Conservation (phyloP, 2,329 filamentous ascomycete genomes). For the Stachybotrys elegans region DNA sequence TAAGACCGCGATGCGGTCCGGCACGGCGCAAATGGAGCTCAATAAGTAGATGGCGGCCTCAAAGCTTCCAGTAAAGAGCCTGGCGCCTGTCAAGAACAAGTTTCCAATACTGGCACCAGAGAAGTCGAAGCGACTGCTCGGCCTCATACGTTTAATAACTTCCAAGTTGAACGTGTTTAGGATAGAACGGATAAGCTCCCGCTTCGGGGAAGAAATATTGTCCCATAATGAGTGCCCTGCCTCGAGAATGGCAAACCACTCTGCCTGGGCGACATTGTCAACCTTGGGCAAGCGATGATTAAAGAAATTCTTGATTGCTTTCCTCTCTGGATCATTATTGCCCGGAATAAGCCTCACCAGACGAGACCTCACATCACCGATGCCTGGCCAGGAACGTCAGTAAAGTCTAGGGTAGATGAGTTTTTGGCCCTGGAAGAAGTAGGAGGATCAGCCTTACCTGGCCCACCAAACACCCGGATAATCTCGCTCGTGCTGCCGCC, state of each 20-base stretch:
- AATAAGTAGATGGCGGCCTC: constrained; percentile 90
- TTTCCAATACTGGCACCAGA: constrained; percentile 73
- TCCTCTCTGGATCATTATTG: constrained; percentile 56
- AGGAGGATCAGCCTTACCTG: constrained; percentile 49
- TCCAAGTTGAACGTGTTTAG: constrained; percentile 74
- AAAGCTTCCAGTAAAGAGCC: constrained; percentile 87
- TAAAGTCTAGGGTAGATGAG: background rate
- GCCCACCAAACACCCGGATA: constrained; percentile 90
- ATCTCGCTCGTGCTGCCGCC: constrained; percentile 90
- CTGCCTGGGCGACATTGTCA: constrained; percentile 58
- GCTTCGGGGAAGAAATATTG: constrained; percentile 63
- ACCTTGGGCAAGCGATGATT: constrained; percentile 71
- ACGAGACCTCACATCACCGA: constrained; percentile 46
- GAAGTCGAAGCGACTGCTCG: constrained; percentile 72
- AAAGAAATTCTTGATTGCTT: constrained; percentile 77
- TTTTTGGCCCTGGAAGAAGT: background rate
- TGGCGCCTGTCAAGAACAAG: constrained; percentile 75
- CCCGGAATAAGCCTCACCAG: constrained; percentile 84
- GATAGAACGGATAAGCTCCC: constrained; percentile 71
- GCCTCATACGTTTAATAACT: constrained; percentile 70
- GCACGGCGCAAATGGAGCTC: constrained; percentile 80
- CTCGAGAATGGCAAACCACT: constrained; percentile 89
- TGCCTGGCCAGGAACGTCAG: constrained; percentile 42
- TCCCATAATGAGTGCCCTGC: constrained; percentile 74
- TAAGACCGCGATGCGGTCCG: constrained; percentile 69